Percentiles rank a stretch among this genome's conserved stretches.
Conservation (phyloP, 2,329 filamentous ascomycete genomes). For the Fusarium sp. region DNA sequence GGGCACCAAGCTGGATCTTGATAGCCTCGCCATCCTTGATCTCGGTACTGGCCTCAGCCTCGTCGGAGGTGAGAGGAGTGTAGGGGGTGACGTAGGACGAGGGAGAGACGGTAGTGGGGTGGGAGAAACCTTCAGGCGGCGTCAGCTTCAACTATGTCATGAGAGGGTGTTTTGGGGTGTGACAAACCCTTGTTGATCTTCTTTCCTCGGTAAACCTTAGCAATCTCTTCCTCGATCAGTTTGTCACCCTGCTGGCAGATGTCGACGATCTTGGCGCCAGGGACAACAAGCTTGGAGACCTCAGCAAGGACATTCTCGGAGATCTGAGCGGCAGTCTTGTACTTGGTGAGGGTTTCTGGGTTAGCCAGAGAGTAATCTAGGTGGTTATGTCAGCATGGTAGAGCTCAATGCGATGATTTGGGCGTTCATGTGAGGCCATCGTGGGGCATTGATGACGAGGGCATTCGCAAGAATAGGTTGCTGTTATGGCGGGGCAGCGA, state of each 20-base stretch:
- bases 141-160: constrained; percentile 42
- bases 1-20: constrained; percentile 99
- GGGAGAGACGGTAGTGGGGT: constrained; percentile 95
- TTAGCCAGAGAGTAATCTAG: constrained; percentile 90
- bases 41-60: constrained; percentile 82
- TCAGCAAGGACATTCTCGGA: constrained; percentile 94
- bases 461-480: constrained; percentile 40
- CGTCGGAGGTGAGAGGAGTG: constrained; percentile 89
- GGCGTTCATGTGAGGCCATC: constrained; percentile 18
- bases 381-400: constrained; percentile 21
- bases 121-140: constrained; percentile 76
- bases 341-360: constrained; percentile 97
- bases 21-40: constrained; percentile 88
- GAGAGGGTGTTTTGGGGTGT: background rate
- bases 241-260: constrained; percentile 97
- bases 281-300: constrained; percentile 79
- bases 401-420: constrained; percentile 10
- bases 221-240: constrained; percentile 91
- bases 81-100: constrained; percentile 96
- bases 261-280: constrained; percentile 91
- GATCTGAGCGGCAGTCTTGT: constrained; percentile 96
- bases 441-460: constrained; percentile 44
- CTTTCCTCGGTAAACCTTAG: constrained; percentile 98
- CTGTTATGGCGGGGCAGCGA: constrained; percentile 46
- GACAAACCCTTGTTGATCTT: constrained; percentile 89